These are phyloP conservation scores for Rhexocercosporidium sp. DNA, from an alignment of 2,329 filamentous ascomycete species.

Conservation along the genomic window DNA sequence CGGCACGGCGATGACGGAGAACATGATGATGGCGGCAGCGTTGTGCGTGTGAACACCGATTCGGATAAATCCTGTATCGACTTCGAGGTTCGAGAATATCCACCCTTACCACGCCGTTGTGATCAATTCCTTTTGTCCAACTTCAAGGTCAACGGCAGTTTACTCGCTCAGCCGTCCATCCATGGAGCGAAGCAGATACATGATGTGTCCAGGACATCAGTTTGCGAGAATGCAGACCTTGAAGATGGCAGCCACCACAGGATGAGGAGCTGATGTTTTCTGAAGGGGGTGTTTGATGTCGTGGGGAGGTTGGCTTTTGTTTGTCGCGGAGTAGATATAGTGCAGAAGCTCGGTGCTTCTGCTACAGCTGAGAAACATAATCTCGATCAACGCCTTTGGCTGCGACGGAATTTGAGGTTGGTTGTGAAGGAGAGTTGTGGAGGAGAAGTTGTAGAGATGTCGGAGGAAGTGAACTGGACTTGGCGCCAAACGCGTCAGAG, in stretches of 20 bases:
- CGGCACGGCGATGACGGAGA: conserved; percentile 11
- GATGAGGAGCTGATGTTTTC: background rate
- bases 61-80: conserved; percentile 5
- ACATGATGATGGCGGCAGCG: conserved; percentile 10
- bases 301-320: background rate
- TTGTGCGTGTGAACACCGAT: conserved; percentile 16
- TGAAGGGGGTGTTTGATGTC: background rate
- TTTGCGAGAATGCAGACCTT: background rate
- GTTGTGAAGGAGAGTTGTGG: background rate
- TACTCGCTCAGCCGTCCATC: background rate
- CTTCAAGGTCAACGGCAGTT: background rate
- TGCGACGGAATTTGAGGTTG: too few relatives aligned
- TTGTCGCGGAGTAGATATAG: background rate
- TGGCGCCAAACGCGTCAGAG: too few relatives aligned
- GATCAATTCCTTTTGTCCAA: background rate
- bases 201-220: background rate
- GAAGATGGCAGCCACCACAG: background rate
- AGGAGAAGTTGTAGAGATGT: background rate
- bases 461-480: background rate
- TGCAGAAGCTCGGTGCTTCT: background rate
- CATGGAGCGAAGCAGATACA: background rate
- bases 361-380: background rate
- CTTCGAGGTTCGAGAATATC: background rate
- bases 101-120: background rate
- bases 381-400: too few relatives aligned